Conservation (phyloP, 345 rosid species). For the Passiflora organensis region DNA sequence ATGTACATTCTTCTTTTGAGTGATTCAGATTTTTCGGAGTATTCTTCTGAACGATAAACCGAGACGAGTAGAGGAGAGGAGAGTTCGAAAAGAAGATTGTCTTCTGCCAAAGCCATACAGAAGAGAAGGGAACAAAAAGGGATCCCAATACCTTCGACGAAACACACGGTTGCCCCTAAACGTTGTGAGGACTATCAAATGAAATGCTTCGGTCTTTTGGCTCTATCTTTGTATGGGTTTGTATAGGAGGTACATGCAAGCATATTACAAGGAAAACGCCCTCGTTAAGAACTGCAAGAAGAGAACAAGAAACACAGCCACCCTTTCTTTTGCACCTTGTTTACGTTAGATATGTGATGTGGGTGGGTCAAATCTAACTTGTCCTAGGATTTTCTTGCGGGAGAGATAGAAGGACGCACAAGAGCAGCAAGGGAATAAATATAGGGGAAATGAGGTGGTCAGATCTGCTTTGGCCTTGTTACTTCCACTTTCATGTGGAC, state of each 20-base stretch:
- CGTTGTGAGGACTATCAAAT: slow-evolving; percentile 9
- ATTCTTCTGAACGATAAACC: slow-evolving; percentile 9
- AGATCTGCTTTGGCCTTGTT: slow-evolving; percentile 29
- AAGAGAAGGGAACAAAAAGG: slow-evolving; percentile 22
- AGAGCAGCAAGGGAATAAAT: background rate
- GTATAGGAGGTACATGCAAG: background rate
- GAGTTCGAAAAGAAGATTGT: slow-evolving; percentile 19
- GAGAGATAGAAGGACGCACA: background rate
- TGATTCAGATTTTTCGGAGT: background rate
- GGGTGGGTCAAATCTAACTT: slow-evolving; percentile 14
- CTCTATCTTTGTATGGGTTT: slow-evolving; percentile 21
- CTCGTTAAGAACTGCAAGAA: slow-evolving; percentile 27
- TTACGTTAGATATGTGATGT: slow-evolving; percentile 14
- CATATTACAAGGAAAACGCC: slow-evolving; percentile 5
- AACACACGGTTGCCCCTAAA: slow-evolving; percentile 8
- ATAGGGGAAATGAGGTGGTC: slow-evolving; percentile 24
- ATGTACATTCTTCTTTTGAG: background rate
- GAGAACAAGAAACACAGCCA: slow-evolving; percentile 37
- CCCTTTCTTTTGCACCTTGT: slow-evolving; percentile 1
- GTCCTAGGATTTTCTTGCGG: background rate
- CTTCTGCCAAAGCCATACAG: slow-evolving; percentile 28
- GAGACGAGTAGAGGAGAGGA: slow-evolving; percentile 13
- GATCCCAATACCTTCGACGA: slow-evolving; percentile 15
- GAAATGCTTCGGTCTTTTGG: slow-evolving; percentile 35
- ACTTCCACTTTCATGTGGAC: slow-evolving; percentile 53